These are phyloP conservation scores for Pestalotiopsis sp. DNA, from an alignment of 2,329 filamentous ascomycete species.

Conservation along the genomic window DNA sequence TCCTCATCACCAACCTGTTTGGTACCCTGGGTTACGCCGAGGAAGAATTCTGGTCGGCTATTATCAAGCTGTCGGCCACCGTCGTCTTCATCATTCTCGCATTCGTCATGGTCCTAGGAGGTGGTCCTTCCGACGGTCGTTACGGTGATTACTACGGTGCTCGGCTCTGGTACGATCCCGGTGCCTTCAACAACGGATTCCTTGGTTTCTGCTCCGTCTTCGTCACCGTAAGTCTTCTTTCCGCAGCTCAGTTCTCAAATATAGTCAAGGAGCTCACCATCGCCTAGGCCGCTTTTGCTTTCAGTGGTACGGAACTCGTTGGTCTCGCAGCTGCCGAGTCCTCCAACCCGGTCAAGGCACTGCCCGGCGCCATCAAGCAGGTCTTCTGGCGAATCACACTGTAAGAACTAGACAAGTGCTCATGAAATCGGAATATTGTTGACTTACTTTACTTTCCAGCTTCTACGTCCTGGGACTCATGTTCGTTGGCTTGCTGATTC, in stretches of 20 bases:
- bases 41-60: conserved; percentile 60
- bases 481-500: conserved; percentile 51
- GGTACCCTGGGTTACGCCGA: conserved; percentile 56
- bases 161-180: conserved; percentile 49
- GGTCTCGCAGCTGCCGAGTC: conserved; percentile 74
- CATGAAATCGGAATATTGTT: background rate
- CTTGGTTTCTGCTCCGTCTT: conserved; percentile 70
- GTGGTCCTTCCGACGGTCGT: conserved; percentile 51
- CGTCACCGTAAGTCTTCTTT: conserved; percentile 46
- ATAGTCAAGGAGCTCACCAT: background rate
- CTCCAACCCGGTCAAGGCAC: conserved; percentile 66
- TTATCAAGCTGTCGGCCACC: conserved; percentile 58
- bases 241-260: background rate
- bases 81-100: conserved; percentile 65
- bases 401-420: conserved; percentile 18
- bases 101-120: conserved; percentile 56
- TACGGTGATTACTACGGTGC: conserved; percentile 50
- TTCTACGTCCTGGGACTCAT: conserved; percentile 56
- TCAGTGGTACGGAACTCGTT: conserved; percentile 73
- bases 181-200: conserved; percentile 70
- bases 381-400: conserved; percentile 61
- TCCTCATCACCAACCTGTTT: conserved; percentile 56
- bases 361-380: conserved; percentile 84
- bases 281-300: conserved; percentile 63
- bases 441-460: conserved; percentile 18